Evolutionary conservation across 2,329 filamentous ascomycete species (phyloP).

Genomic region (Cytospora schulzeri): DNA sequence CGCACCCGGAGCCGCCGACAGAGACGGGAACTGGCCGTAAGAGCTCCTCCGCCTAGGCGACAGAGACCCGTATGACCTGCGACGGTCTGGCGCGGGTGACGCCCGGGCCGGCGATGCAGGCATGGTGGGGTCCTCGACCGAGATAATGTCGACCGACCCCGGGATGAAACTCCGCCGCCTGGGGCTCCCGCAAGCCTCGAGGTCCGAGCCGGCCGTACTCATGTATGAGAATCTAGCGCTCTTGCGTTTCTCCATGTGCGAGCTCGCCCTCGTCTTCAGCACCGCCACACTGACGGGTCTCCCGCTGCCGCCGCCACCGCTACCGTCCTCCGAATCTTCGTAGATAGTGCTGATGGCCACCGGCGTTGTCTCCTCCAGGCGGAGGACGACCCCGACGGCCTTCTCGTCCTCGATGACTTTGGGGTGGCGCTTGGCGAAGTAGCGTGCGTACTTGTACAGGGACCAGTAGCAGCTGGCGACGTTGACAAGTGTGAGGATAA

Average conservation of each 20-base stretch:
- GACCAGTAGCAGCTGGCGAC: slow-evolving; percentile 45
- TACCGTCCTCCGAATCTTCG: not conserved
- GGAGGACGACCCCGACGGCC: slow-evolving; percentile 30
- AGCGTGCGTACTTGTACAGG: slow-evolving; percentile 47
- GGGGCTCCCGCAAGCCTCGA: not conserved
- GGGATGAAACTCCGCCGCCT: not conserved
- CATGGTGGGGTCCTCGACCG: not conserved
- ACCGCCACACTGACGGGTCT: slow-evolving; percentile 10
- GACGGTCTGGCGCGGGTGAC: not conserved
- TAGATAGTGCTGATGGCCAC: not conserved
- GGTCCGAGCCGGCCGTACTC: slow-evolving; percentile 2
- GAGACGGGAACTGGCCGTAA: not conserved
- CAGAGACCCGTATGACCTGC: not conserved
- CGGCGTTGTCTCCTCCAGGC: slow-evolving; percentile 27
- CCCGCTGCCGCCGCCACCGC: not conserved
- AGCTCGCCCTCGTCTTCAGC: not conserved
- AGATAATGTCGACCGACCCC: slow-evolving; percentile 1
- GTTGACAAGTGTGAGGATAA: slow-evolving; percentile 47
- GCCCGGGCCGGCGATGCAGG: not conserved
- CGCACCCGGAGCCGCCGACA: not conserved
- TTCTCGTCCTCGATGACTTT: slow-evolving; percentile 48
- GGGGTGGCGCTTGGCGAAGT: slow-evolving; percentile 49
- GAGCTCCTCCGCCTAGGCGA: slow-evolving; percentile 9
- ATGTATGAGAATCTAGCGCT: slow-evolving; percentile 14
- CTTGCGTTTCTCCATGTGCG: not conserved